Evolutionary conservation across 257 asterid genomes (phyloP), one percentile per base, ranked within the genome.

Genomic region (Nemophila menziesii): DNA sequence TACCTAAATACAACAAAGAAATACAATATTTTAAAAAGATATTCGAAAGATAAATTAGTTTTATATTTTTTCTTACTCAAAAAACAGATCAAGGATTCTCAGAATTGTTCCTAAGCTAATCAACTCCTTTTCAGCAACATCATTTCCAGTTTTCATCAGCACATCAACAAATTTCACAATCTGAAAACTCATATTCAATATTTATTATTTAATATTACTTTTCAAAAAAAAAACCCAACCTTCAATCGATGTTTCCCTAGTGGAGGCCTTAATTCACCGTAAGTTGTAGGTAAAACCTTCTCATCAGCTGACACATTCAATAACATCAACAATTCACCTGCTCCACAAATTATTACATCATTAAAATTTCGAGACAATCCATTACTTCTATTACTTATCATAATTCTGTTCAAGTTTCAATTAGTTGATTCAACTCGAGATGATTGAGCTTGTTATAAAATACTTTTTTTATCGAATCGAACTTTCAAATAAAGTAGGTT

Each of bases 251-350:
- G 85, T 57, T 81, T 79, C 43, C 99, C 96, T 23, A 90, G 94
- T 63, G 99, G 99, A 29, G 99, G 99, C 67, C 70, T 79, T 60
- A 90, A 57, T 71, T 81, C 94, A 52, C 99, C 99, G 68, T 76
- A 90, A 11, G 99, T 69, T 52, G 83, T 65, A 24, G 82, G 89
- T 43, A 85, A 69, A 44, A 77, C 51, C 69, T 69, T 90, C 54
- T 74, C 93, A 52, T 90, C 99, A 41, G 74, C 63, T 23, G 93
- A 79, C 51, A 81, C 75, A 58, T 65, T 71, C 68, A 90, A 65
- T 60, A 90, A 75, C 67, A 51, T 50, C 62, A 90, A 73, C 69
- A 90, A 68, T 63, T 82, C 82, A 54, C 78, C 99, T 90, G 85
- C 53, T 56, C 37, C 44, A 68, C 5, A 58, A 60, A 48, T n/a